Percentiles rank a stretch among this genome's conserved stretches.
phyloP scores from a whole-genome alignment of 306 rosid genomes.

The Oxytropis ochrocephala region DNA sequence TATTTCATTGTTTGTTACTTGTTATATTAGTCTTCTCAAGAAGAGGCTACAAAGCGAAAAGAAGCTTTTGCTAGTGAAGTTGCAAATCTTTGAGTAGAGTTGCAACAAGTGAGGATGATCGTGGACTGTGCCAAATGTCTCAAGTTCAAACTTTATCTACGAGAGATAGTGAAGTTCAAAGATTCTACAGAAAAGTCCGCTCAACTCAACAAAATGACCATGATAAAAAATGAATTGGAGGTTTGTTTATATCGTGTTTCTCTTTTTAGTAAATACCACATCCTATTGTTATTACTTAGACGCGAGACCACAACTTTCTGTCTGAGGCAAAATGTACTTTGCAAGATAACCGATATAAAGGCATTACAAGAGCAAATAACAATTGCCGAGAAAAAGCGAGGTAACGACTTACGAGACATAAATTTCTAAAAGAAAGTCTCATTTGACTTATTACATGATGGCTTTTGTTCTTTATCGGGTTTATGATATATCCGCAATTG shows the following conservation, averaged over 20 bases:
- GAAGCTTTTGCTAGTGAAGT: constrained; percentile 69
- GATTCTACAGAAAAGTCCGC: constrained; percentile 58
- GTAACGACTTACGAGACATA: constrained; percentile 40
- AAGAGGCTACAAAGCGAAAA: constrained; percentile 84
- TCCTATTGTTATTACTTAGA: neutral
- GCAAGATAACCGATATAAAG: constrained; percentile 52
- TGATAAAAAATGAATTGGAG: constrained; percentile 62
- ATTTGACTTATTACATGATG: constrained; percentile 15
- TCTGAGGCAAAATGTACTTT: constrained; percentile 53
- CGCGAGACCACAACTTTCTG: constrained; percentile 15
- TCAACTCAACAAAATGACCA: constrained; percentile 51
- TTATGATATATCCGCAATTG: constrained; percentile 63
- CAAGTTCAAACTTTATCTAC: constrained; percentile 56
- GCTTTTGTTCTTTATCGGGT: constrained; percentile 41
- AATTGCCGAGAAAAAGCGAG: constrained; percentile 77
- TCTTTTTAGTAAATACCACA: neutral
- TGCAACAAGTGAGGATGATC: constrained; percentile 76
- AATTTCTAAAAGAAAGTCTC: neutral
- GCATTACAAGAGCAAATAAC: constrained; percentile 49
- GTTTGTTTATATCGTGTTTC: constrained; percentile 36
- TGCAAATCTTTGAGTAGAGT: constrained; percentile 57
- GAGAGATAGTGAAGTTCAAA: constrained; percentile 54
- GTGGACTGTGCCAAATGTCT: constrained; percentile 49
- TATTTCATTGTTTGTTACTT: constrained; percentile 25
- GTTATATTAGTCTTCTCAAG: constrained; percentile 69